Conservation (phyloP, 805 yeast species). For the Blastobotrys mokoenaii region DNA sequence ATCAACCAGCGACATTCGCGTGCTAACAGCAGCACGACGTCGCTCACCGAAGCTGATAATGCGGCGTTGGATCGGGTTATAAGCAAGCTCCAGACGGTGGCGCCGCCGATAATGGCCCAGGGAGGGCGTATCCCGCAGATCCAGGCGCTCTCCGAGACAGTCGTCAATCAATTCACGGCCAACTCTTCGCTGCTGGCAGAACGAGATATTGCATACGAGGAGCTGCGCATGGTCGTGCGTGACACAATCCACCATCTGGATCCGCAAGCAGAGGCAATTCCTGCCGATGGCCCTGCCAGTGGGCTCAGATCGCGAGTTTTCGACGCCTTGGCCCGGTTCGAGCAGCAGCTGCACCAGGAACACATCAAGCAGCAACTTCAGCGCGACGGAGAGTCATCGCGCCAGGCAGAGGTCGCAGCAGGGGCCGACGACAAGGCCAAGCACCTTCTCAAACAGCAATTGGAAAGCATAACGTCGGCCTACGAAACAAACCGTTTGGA, state of each 20-base stretch:
- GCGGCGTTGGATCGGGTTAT: no score
- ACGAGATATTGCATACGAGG: neutral
- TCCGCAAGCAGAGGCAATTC: constrained; percentile 2
- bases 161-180: neutral
- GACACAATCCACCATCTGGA: constrained; percentile 7
- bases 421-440: constrained; percentile 7
- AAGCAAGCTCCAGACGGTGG: neutral
- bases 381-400: neutral
- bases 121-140: neutral
- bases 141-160: neutral
- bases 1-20: constrained; percentile 5
- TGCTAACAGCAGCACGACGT: neutral
- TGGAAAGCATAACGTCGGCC: constrained; percentile 13
- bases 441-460: constrained; percentile 12
- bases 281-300: neutral
- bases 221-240: constrained; percentile 2
- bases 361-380: neutral
- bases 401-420: neutral
- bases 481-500: constrained; percentile 18
- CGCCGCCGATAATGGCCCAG: no score
- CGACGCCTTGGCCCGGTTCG: neutral
- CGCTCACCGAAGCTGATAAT: neutral
- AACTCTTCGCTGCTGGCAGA: neutral
- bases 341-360: constrained; percentile 2
- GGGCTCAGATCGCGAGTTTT: constrained; percentile 5